These are phyloP conservation scores for Pichia scutulata DNA, from an alignment of 805 yeast genomes.

Conservation along the genomic window DNA sequence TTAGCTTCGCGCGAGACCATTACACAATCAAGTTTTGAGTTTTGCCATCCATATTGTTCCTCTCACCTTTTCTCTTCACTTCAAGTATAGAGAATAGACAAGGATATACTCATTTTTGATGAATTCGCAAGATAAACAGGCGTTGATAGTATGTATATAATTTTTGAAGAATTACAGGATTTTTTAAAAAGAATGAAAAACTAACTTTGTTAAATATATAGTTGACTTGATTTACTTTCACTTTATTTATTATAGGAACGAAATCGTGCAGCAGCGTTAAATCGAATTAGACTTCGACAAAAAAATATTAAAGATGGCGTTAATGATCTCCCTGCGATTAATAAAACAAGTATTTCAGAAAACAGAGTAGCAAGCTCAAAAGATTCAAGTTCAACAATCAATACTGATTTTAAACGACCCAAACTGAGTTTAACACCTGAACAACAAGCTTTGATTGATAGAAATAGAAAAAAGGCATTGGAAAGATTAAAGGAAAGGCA, in stretches of 20 bases:
- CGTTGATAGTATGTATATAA: conserved; percentile 5
- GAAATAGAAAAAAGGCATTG: conserved; percentile 47
- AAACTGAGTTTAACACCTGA: conserved; percentile 33
- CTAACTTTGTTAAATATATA: background rate
- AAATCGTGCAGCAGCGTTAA: conserved; percentile 56
- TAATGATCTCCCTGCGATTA: background rate
- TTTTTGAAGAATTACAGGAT: background rate
- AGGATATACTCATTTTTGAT: background rate
- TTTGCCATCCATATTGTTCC: too few relatives aligned
- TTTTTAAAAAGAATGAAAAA: background rate
- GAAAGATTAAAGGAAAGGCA: conserved; percentile 23
- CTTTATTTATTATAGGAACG: conserved; percentile 37
- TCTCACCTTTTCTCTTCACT: background rate
- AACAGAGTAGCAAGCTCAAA: background rate
- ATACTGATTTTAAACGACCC: conserved; percentile 1
- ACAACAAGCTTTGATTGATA: conserved; percentile 41
- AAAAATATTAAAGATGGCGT: conserved; percentile 10
- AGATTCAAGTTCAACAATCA: background rate
- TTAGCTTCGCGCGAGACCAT: background rate
- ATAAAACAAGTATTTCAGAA: background rate
- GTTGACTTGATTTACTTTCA: background rate
- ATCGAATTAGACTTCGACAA: conserved; percentile 43
- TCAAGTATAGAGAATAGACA: too few relatives aligned
- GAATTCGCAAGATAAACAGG: conserved; percentile 1
- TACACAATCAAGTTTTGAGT: background rate